These are phyloP conservation scores for Sorghum bicolor DNA, from an alignment of 176 grass and related monocot genomes.

Conservation along the genomic window Sorghum_bicolor_NCBIv3 NC_012870.2:78667001-78667500, in stretches of 20 bases:
- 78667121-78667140: not conserved
- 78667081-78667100: not conserved
- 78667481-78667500: slow-evolving; percentile 4
- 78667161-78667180: not conserved
- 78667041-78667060: not conserved
- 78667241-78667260: slow-evolving; percentile 99
- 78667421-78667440: slow-evolving; percentile 19
- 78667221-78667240: slow-evolving; percentile 23
- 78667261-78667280: slow-evolving; percentile 95
- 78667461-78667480: not conserved
- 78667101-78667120: not conserved
- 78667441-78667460: not conserved
- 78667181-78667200: not conserved
- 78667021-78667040: not conserved
- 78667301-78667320: slow-evolving; percentile 97
- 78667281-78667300: slow-evolving; percentile 91
- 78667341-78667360: slow-evolving; percentile 91
- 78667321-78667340: slow-evolving; percentile 89
- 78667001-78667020: not conserved
- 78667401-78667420: not conserved
- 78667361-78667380: slow-evolving; percentile 13
- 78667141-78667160: not conserved
- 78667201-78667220: slow-evolving; percentile 16
- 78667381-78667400: not conserved
- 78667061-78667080: not conserved